Base-by-base conservation (phyloP, 192 early-diverging fungal genomes). In the Pilobolus umbonatus region DNA sequence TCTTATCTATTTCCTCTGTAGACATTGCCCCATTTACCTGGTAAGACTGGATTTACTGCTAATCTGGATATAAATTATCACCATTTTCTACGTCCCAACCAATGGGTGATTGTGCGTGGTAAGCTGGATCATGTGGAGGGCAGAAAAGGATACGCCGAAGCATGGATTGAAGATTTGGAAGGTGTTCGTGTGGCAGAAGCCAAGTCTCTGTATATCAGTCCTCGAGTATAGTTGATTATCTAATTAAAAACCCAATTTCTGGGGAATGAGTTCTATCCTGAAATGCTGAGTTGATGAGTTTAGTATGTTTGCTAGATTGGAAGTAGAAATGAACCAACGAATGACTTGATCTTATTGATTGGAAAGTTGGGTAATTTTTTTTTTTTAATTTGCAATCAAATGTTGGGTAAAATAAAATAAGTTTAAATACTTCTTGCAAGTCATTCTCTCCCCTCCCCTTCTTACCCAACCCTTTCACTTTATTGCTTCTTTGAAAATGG, bases 61-160 rank as follows among this genome's bases (percentile, higher is more conserved):
- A 62, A 57, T 39, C 43, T 68, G 26, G 56, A 68, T 14, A 61
- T 68, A 11, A 52, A 68, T 29, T 62, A 68, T 30, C 38, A 62
- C 17, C 39, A 42, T 21, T 53, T 39, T 19, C 60, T 68, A 4
- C 25, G 32, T 17, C 46, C 66, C 12, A 55, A 68, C 28, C 60
- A 61, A 48, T 68, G 60, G 54, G 44, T 68, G 21, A 43, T 68
- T 7, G 22, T 68, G 25, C 53, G 55, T 19, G 66, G 66, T 0
- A 40, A 68, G 36, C 34, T 55, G 10, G 48, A 56, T n/a, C 24
- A 24, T 8, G 15, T 57, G 0, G 66, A 68, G 7, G 66, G 66
- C 6, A 53, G 66, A 14, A 68, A 68, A 34, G 66, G 53, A 1
- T 68, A 40, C 30, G 60, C 66, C 9, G 48, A 62, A 4, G 66